These are phyloP conservation scores for Cryphonectria nitschkei DNA, from an alignment of 2,329 filamentous ascomycete species.

Conservation along the genomic window DNA sequence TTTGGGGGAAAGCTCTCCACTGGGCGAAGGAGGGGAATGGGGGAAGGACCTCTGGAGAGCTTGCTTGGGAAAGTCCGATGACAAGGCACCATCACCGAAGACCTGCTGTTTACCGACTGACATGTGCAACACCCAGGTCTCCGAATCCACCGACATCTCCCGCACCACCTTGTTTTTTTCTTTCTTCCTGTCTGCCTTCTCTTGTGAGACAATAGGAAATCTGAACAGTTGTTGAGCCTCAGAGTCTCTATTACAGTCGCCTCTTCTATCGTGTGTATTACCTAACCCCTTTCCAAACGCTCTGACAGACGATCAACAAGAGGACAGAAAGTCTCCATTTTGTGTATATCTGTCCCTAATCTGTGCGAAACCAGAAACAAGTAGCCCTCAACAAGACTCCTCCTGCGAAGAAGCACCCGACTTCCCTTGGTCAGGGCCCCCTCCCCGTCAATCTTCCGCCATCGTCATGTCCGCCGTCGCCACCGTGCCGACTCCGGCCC, in stretches of 20 bases:
- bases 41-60: conserved; percentile 2
- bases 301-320: not conserved
- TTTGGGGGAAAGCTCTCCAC: conserved; percentile 2
- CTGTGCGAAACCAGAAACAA: not conserved
- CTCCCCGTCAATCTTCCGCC: conserved; percentile 45
- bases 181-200: not conserved
- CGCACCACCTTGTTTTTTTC: not conserved
- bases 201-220: not conserved
- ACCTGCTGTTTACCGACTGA: conserved; percentile 16
- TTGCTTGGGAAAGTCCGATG: conserved; percentile 22
- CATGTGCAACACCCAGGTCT: conserved; percentile 15
- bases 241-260: not conserved
- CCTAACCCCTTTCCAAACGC: no score
- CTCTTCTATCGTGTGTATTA: not conserved
- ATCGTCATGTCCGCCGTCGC: conserved; percentile 66
- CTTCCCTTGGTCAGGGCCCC: conserved; percentile 98
- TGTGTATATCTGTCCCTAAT: not conserved
- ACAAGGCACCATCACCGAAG: conserved; percentile 23
- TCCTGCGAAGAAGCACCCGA: conserved; percentile 81
- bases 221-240: not conserved
- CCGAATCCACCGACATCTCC: conserved; percentile 16
- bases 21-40: not conserved
- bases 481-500: conserved; percentile 52
- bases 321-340: not conserved
- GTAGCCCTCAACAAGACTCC: conserved; percentile 30